Evolutionary conservation across 2,329 filamentous ascomycete species (phyloP).

Genomic region (Penicillium sp.): DNA sequence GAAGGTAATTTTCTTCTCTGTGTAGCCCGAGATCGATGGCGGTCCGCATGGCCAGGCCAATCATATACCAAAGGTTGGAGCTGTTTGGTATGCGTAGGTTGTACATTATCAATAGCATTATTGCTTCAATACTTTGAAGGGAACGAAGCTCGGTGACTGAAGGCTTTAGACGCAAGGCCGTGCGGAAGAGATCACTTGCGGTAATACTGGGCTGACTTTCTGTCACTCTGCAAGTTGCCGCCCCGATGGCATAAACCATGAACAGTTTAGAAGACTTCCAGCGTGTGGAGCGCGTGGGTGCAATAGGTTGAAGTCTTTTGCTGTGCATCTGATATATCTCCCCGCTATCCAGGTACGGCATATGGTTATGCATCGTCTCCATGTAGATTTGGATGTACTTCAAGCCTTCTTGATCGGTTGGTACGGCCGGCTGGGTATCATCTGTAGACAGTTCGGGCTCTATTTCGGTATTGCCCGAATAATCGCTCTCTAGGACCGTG

Average conservation of each 20-base stretch:
- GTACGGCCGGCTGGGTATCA: not conserved
- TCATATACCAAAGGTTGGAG: slow-evolving; percentile 24
- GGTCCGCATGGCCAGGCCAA: slow-evolving; percentile 24
- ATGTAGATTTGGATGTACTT: slow-evolving; percentile 17
- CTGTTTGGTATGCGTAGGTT: slow-evolving; percentile 21
- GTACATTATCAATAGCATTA: slow-evolving; percentile 24
- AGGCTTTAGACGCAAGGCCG: slow-evolving; percentile 11
- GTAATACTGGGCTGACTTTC: slow-evolving; percentile 11
- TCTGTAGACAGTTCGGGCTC: not conserved
- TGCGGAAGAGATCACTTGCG: slow-evolving; percentile 7
- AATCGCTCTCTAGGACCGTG: not conserved
- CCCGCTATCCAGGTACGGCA: slow-evolving; percentile 13
- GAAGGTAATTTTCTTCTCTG: slow-evolving; percentile 14
- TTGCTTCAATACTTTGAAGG: slow-evolving; percentile 18
- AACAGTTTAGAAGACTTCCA: slow-evolving; percentile 19
- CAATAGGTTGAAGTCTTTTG: not conserved
- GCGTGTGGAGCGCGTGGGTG: not conserved
- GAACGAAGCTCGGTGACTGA: slow-evolving; percentile 6
- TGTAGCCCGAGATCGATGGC: slow-evolving; percentile 26
- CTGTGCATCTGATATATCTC: slow-evolving; percentile 11
- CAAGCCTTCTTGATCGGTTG: slow-evolving; percentile 9
- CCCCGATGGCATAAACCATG: slow-evolving; percentile 21
- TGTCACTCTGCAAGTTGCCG: slow-evolving; percentile 14
- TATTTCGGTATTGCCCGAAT: not conserved
- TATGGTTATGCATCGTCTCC: slow-evolving; percentile 17